Evolutionary conservation across 306 rosid genomes (phyloP), one percentile per base, ranked within the genome.

Genomic region (Vigna mungo): DNA sequence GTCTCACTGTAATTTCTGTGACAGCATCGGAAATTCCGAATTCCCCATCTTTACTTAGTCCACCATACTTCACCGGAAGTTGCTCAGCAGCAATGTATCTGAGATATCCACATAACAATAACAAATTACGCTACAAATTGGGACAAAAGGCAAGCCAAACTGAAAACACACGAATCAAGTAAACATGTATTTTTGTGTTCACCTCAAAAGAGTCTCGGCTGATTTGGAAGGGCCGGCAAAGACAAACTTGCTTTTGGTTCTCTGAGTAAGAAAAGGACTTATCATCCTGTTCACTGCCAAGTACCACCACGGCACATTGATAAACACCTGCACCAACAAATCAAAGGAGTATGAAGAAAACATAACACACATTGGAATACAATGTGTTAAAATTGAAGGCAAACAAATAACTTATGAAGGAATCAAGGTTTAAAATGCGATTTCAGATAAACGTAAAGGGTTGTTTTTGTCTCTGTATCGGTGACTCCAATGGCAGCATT

Each of bases 241-340:
- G 16, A 89, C 86, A 79, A 89, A 87, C 80, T 91, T 91, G 92
- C 92, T 89, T 72, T 91, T 89, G 23, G 89, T 87, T 76, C 89
- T 86, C 65, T 87, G 90, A 2, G 92, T 91, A 16, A 91, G 72
- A 39, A 91, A 91, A 13, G 94, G 92, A 55, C 94, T 89, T 62
- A 90, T 90, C 96, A 90, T 88, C 60, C 85, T 75, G 69, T 83
- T 90, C 73, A 85, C 89, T 18, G 93, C 96, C 55, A 88, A 78
- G 74, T 92, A 92, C 97, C 97, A 92, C 85, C 94, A 92, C 7
- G 96, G 96, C 49, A 90, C 96, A 81, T 88, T 92, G 91, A 92
- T 81, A 60, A 92, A 92, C 68, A 92, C 90, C 97, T 92, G 54
- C 17, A 60, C 56, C 65, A 69, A 16, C 10, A 6, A 71, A 36